phyloP scores from a whole-genome alignment of 2,329 filamentous ascomycete species.

The Rhexocercosporidium sp. region DNA sequence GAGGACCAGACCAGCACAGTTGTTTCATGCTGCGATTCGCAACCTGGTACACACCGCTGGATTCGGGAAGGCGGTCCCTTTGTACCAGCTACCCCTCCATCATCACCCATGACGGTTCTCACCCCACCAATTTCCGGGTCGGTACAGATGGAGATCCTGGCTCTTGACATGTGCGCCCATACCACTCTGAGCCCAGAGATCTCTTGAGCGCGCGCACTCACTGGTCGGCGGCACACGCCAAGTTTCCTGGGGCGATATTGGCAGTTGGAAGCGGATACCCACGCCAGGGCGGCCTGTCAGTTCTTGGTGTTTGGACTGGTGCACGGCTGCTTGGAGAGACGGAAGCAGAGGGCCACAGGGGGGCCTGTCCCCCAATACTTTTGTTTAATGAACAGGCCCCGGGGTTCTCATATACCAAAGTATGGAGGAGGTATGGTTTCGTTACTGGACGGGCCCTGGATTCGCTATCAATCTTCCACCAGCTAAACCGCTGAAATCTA shows the following conservation, averaged over 20 bases:
- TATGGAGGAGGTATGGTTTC: no score
- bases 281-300: background rate
- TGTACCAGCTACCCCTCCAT: background rate
- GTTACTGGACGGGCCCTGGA: background rate
- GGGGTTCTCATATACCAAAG: no score
- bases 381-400: background rate
- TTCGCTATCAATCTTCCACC: background rate
- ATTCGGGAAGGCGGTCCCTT: background rate
- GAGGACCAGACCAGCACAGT: background rate
- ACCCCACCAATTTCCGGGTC: background rate
- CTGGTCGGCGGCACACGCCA: constrained; percentile 5
- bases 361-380: background rate
- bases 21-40: constrained; percentile 5
- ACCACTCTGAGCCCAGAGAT: background rate
- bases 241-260: background rate
- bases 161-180: background rate
- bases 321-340: constrained; percentile 3
- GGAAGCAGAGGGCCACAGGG: background rate
- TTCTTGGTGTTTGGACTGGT: background rate
- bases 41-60: background rate
- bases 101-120: background rate
- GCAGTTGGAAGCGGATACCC: constrained; percentile 2
- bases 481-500: background rate
- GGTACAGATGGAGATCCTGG: background rate
- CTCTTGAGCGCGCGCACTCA: background rate